phyloP scores from a whole-genome alignment of 805 yeast species.

The Myxozyma melibiosi region DNA sequence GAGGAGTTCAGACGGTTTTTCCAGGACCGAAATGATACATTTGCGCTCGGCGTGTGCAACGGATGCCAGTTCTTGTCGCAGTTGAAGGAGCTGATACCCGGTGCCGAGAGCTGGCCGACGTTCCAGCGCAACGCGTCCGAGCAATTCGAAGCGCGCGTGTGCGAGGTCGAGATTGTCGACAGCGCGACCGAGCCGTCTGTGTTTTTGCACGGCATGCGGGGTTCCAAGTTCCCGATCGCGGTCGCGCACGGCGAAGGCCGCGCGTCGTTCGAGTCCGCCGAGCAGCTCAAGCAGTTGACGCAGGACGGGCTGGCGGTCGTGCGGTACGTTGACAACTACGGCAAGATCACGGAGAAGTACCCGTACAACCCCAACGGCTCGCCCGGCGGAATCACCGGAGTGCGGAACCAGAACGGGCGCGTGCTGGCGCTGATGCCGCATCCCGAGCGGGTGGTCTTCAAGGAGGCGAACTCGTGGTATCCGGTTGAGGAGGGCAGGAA shows the following conservation, averaged over 20 bases:
- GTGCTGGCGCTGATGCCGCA: conserved; percentile 99
- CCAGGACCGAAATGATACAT: conserved; percentile 84
- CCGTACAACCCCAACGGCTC: conserved; percentile 98
- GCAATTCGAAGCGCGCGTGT: conserved; percentile 94
- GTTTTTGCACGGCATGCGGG: conserved; percentile 86
- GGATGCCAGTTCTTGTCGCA: conserved; percentile 96
- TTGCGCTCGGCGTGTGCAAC: conserved; percentile 97
- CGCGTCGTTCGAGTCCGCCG: conserved; percentile 63
- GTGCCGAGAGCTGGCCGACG: conserved; percentile 93
- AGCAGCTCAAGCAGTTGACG: conserved; percentile 53
- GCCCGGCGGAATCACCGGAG: conserved; percentile 89
- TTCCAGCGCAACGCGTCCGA: conserved; percentile 90
- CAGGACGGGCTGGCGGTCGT: conserved; percentile 58
- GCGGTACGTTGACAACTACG: conserved; percentile 89
- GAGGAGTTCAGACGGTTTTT: conserved; percentile 77
- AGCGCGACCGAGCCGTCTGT: conserved; percentile 53
- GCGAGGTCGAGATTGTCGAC: conserved; percentile 78
- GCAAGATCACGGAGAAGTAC: conserved; percentile 74
- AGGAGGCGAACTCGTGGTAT: conserved; percentile 89
- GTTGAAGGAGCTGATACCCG: conserved; percentile 84
- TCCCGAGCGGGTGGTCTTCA: conserved; percentile 90
- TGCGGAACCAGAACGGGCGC: conserved; percentile 86
- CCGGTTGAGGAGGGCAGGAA: conserved; percentile 58
- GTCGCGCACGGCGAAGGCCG: conserved; percentile 99
- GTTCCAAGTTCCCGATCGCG: conserved; percentile 92